Evolutionary conservation across 108 stramenopile species (phyloP).

Genomic region (Skeletonema marinoi): DNA sequence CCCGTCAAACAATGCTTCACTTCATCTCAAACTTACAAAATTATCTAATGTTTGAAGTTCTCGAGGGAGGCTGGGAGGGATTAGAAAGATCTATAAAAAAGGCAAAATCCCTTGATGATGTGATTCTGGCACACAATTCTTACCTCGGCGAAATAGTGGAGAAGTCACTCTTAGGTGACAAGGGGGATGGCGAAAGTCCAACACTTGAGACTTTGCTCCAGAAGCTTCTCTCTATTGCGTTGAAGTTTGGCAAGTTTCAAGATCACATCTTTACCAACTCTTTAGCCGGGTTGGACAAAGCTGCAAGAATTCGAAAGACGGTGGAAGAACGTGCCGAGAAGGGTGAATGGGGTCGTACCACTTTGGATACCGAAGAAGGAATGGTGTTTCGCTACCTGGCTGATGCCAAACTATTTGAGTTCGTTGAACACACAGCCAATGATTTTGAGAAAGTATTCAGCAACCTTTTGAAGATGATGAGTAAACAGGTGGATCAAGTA

Average conservation of each 20-base stretch:
- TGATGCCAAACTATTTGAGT: constrained; percentile 51
- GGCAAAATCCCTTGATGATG: constrained; percentile 85
- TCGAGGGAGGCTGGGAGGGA: constrained; percentile 93
- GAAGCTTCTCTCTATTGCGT: constrained; percentile 60
- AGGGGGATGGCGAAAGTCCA: constrained; percentile 25
- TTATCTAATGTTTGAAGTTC: constrained; percentile 98
- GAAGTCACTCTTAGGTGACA: constrained; percentile 70
- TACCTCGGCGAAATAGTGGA: constrained; percentile 86
- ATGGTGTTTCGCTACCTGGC: constrained; percentile 73
- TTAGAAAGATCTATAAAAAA: constrained; percentile 68
- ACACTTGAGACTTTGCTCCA: constrained; percentile 59
- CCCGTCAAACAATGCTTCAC: constrained; percentile 94
- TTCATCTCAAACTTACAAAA: constrained; percentile 94
- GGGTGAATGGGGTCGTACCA: constrained; percentile 82
- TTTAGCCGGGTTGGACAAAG: constrained; percentile 61
- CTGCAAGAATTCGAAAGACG: constrained; percentile 56
- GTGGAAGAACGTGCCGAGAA: constrained; percentile 63
- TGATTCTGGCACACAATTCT: constrained; percentile 88
- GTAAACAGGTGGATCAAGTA: constrained; percentile 57
- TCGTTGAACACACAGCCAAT: constrained; percentile 51
- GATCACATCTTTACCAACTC: constrained; percentile 72
- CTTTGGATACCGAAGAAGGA: constrained; percentile 67
- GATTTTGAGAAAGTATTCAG: constrained; percentile 63
- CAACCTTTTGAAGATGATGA: constrained; percentile 55
- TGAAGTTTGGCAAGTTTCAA: constrained; percentile 85